Evolutionary conservation across 495 filamentous ascomycete species (phyloP).

Genomic region (Penicillium parvum): DNA sequence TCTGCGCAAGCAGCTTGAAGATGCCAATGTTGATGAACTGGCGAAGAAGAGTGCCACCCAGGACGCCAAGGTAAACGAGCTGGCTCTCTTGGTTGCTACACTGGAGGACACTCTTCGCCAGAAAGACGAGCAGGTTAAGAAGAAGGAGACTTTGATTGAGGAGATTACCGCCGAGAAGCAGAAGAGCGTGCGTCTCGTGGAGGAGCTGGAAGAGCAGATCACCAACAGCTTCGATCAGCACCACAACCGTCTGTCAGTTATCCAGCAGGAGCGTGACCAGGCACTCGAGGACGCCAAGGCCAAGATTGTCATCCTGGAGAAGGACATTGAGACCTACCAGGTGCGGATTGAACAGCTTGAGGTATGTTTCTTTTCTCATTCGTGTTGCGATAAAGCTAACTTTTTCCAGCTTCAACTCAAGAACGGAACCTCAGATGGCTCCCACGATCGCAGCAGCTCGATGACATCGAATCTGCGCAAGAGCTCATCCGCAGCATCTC

Average conservation of each 20-base stretch:
- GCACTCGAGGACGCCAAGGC: slow-evolving; percentile 46
- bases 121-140: slow-evolving; percentile 66
- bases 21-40: slow-evolving; percentile 30
- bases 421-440: slow-evolving; percentile 36
- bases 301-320: slow-evolving; percentile 42
- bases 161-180: slow-evolving; percentile 59
- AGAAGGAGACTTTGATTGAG: slow-evolving; percentile 59
- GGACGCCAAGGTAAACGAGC: slow-evolving; percentile 46
- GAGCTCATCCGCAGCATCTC: slow-evolving; percentile 71
- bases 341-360: slow-evolving; percentile 50
- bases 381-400: too few relatives aligned
- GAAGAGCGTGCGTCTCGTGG: slow-evolving; percentile 84
- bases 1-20: slow-evolving; percentile 52
- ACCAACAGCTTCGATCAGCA: slow-evolving; percentile 91
- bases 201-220: slow-evolving; percentile 97
- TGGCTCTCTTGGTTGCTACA: slow-evolving; percentile 50
- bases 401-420: slow-evolving; percentile 47
- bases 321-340: slow-evolving; percentile 49
- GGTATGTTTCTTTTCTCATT: too few relatives aligned
- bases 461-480: slow-evolving; percentile 77
- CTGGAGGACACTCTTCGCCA: slow-evolving; percentile 61
- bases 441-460: slow-evolving; percentile 70
- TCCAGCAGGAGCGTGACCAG: slow-evolving; percentile 54
- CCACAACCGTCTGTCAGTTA: slow-evolving; percentile 73
- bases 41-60: slow-evolving; percentile 33